Percentiles rank a stretch among this genome's conserved stretches.
Conservation (phyloP, 495 filamentous ascomycete species). For the Penicillium longicatenatum region DNA sequence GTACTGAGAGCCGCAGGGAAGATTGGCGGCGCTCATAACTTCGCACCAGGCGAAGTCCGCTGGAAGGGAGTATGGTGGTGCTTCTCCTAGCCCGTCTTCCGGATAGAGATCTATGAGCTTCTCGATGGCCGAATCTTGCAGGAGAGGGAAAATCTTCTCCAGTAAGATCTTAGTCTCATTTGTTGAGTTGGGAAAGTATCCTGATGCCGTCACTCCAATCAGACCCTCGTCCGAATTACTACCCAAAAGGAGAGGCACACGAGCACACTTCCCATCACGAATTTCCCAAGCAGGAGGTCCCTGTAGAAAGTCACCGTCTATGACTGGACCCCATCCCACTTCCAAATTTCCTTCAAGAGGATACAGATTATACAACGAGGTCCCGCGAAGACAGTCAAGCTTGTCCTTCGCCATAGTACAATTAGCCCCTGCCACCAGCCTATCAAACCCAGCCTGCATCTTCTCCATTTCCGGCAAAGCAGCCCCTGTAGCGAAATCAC, state of each 20-base stretch:
- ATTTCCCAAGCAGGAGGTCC: neutral
- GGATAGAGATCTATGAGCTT: neutral
- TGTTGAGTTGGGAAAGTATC: neutral
- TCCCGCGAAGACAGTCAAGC: constrained; percentile 4
- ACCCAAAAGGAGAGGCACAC: neutral
- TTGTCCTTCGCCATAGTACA: neutral
- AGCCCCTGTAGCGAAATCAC: neutral
- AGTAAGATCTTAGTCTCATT: constrained; percentile 3
- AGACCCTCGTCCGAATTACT: constrained; percentile 5
- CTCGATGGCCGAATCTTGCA: constrained; percentile 4
- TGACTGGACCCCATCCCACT: neutral
- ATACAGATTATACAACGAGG: neutral
- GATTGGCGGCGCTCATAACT: neutral
- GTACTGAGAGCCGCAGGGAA: constrained; percentile 4
- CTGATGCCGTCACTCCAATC: neutral
- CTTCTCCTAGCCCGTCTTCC: constrained; percentile 1
- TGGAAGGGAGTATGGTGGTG: constrained; percentile 5
- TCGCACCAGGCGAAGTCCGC: constrained; percentile 4
- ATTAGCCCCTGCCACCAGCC: neutral
- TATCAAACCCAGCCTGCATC: neutral
- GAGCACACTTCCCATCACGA: neutral
- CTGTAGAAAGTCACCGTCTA: constrained; percentile 3
- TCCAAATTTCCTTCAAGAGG: neutral
- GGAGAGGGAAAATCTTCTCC: constrained; percentile 1
- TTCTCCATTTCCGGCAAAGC: neutral